Evolutionary conservation across 768 basidiomycete genomes (phyloP).

Genomic region (Leccinum subtestaceum): DNA sequence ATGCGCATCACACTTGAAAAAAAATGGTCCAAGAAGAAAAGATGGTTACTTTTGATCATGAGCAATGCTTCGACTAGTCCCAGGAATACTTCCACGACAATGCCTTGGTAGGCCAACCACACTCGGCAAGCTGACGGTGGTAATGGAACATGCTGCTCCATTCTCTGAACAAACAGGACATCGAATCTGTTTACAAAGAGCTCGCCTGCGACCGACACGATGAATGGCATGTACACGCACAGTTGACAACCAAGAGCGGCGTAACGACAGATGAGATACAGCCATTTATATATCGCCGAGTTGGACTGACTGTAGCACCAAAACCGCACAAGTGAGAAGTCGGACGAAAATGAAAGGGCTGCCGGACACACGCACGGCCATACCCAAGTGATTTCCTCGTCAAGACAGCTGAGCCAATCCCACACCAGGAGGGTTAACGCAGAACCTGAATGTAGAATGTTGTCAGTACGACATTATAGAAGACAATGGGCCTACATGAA

Average conservation of each 20-base stretch:
- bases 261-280: conserved; percentile 12
- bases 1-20: background rate
- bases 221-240: background rate
- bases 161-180: conserved; percentile 5
- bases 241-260: conserved; percentile 4
- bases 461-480: background rate
- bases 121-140: background rate
- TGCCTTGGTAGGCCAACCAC: conserved; percentile 12
- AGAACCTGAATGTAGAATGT: background rate
- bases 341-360: background rate
- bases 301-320: background rate
- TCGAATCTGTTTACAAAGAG: background rate
- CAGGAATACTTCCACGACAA: conserved; percentile 1
- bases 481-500: conserved; percentile 2
- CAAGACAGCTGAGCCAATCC: conserved; percentile 12
- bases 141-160: conserved; percentile 3
- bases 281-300: conserved; percentile 4
- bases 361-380: conserved; percentile 4
- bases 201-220: background rate
- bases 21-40: background rate
- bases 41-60: conserved; percentile 9
- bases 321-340: background rate
- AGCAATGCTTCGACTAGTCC: conserved; percentile 11
- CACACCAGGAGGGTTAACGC: conserved; percentile 5
- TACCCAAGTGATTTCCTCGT: conserved; percentile 8